Conservation (phyloP, 2,329 filamentous ascomycete genomes). For the Sclerotinia minor region DNA sequence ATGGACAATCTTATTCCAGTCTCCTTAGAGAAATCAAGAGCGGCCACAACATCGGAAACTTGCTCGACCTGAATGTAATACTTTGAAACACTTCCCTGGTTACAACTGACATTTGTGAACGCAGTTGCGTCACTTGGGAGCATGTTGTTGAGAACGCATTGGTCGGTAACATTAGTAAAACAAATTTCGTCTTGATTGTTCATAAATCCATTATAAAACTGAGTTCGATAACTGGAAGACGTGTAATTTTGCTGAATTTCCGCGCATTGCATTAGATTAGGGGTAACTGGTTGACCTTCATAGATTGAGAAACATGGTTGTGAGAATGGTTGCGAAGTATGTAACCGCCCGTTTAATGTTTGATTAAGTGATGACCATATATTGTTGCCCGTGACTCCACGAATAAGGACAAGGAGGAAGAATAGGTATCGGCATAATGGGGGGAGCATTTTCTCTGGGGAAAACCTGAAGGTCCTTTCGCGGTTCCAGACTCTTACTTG, state of each 20-base stretch:
- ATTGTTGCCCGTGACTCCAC: not conserved
- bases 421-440: not conserved
- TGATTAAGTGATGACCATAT: slow-evolving; percentile 29
- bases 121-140: slow-evolving; percentile 32
- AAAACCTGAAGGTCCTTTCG: not conserved
- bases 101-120: slow-evolving; percentile 28
- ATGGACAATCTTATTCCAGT: slow-evolving; percentile 45
- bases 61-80: slow-evolving; percentile 30
- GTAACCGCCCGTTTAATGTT: slow-evolving; percentile 33
- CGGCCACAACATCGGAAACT: slow-evolving; percentile 48
- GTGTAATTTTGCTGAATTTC: slow-evolving; percentile 37
- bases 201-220: slow-evolving; percentile 36
- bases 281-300: slow-evolving; percentile 29
- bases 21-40: slow-evolving; percentile 46
- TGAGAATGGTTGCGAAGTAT: slow-evolving; percentile 34
- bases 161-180: slow-evolving; percentile 36
- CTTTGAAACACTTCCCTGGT: slow-evolving; percentile 28
- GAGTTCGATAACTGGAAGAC: slow-evolving; percentile 34
- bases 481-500: not conserved
- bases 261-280: slow-evolving; percentile 34
- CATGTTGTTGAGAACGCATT: slow-evolving; percentile 38
- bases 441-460: not conserved
- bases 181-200: slow-evolving; percentile 40
- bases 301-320: slow-evolving; percentile 40
- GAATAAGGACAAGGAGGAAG: not conserved